Percentiles rank a stretch among this genome's conserved stretches.
Conservation (phyloP, 768 basidiomycete genomes). For the Gloeophyllum trabeum region DNA sequence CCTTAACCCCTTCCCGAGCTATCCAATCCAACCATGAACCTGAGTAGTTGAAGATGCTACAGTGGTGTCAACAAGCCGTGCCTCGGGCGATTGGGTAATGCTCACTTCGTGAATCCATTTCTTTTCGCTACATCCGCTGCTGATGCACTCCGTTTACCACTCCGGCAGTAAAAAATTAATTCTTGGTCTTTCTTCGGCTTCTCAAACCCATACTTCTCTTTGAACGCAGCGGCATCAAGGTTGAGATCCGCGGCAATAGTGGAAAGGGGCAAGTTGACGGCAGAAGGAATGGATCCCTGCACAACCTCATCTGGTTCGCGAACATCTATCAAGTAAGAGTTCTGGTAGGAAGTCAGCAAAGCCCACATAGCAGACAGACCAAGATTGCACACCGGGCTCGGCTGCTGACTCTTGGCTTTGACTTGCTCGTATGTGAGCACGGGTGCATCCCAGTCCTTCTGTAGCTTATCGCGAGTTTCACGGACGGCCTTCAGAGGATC, state of each 20-base stretch:
- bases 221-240: conserved; percentile 43
- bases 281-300: conserved; percentile 86
- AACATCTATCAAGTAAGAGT: conserved; percentile 77
- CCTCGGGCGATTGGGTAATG: conserved; percentile 6
- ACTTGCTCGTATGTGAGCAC: conserved; percentile 71
- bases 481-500: conserved; percentile 23
- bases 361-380: conserved; percentile 8
- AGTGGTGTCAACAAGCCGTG: not conserved
- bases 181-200: conserved; percentile 65
- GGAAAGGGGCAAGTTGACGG: conserved; percentile 83
- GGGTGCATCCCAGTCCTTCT: conserved; percentile 69
- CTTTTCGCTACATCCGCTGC: conserved; percentile 76
- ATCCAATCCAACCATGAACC: conserved; percentile 47
- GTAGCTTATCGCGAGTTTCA: conserved; percentile 27
- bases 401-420: conserved; percentile 68
- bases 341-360: conserved; percentile 24
- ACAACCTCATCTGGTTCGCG: conserved; percentile 87
- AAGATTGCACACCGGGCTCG: conserved; percentile 39
- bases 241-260: conserved; percentile 59
- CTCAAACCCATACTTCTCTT: conserved; percentile 55
- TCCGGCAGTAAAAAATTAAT: conserved; percentile 84
- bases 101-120: conserved; percentile 75
- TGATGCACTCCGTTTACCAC: conserved; percentile 72
- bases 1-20: conserved; percentile 16
- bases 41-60: conserved; percentile 34